Evolutionary conservation across 1,284 basidiomycete genomes (phyloP).

Genomic region (Ganoderma leucocontextum): DNA sequence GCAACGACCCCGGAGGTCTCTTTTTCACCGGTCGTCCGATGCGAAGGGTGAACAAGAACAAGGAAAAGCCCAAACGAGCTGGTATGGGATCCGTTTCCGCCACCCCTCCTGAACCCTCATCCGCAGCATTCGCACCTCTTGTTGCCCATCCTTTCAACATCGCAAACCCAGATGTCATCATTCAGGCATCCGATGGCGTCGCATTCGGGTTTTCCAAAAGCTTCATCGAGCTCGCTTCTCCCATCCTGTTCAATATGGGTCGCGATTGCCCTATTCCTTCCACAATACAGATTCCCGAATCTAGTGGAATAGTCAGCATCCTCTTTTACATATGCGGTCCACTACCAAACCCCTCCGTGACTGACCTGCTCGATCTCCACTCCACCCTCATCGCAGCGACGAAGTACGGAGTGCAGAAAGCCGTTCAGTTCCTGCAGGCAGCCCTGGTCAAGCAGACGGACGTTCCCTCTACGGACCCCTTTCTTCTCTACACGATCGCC

Average conservation of each 20-base stretch:
- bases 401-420: slow-evolving; percentile 47
- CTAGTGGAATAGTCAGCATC: background rate
- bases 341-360: background rate
- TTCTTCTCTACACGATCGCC: slow-evolving; percentile 20
- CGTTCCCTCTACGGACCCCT: background rate
- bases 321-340: background rate
- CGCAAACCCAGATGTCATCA: background rate
- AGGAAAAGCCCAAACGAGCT: slow-evolving; percentile 6
- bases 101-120: background rate
- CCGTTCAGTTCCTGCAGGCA: slow-evolving; percentile 5
- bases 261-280: background rate
- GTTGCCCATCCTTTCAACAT: background rate
- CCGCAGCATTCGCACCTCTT: too few species aligned
- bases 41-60: background rate
- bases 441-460: background rate
- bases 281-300: background rate
- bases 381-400: slow-evolving; percentile 40
- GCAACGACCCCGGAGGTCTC: background rate
- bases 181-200: background rate
- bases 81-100: background rate
- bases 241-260: background rate
- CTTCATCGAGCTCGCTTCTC: background rate
- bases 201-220: background rate
- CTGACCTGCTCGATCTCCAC: slow-evolving; percentile 34
- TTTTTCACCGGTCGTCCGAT: background rate